These are phyloP conservation scores for Sporisorium graminicola DNA, from an alignment of 1,284 basidiomycete genomes.

Conservation along the genomic window DNA sequence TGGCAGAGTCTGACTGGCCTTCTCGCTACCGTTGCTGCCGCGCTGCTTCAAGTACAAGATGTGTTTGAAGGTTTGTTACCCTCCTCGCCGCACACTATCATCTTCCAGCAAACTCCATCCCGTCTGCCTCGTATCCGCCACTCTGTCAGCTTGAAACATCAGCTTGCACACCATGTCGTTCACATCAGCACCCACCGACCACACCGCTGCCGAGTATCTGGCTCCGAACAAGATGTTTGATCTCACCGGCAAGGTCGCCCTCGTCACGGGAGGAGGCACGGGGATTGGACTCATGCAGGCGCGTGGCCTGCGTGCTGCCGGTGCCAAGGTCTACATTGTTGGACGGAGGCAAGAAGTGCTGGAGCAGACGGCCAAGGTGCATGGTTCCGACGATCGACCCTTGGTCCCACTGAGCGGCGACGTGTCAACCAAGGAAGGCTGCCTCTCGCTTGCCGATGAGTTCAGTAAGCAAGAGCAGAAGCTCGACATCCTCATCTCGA, in stretches of 20 bases:
- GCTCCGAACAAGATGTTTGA: constrained; percentile 37
- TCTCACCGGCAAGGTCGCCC: constrained; percentile 73
- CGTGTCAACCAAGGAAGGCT: constrained; percentile 46
- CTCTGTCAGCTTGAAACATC: background rate
- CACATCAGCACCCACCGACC: constrained; percentile 32
- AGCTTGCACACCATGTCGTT: constrained; percentile 20
- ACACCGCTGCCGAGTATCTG: constrained; percentile 27
- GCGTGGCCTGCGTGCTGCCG: constrained; percentile 79
- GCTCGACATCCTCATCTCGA: constrained; percentile 53
- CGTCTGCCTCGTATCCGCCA: background rate
- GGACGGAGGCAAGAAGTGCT: constrained; percentile 44
- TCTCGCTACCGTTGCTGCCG: background rate
- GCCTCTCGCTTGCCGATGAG: constrained; percentile 39
- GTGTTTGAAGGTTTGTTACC: background rate
- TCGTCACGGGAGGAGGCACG: constrained; percentile 84
- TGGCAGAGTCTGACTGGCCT: background rate
- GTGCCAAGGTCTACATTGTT: constrained; percentile 81
- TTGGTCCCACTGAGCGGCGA: constrained; percentile 43
- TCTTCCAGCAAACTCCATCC: background rate
- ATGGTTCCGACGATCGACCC: constrained; percentile 40
- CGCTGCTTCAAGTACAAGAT: background rate
- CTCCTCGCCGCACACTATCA: background rate
- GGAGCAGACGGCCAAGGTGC: constrained; percentile 45
- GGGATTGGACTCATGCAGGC: constrained; percentile 82
- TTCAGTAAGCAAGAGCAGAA: constrained; percentile 46